Conservation (phyloP, 2,329 filamentous ascomycete species). For the Ophiosphaerella narmari region DNA sequence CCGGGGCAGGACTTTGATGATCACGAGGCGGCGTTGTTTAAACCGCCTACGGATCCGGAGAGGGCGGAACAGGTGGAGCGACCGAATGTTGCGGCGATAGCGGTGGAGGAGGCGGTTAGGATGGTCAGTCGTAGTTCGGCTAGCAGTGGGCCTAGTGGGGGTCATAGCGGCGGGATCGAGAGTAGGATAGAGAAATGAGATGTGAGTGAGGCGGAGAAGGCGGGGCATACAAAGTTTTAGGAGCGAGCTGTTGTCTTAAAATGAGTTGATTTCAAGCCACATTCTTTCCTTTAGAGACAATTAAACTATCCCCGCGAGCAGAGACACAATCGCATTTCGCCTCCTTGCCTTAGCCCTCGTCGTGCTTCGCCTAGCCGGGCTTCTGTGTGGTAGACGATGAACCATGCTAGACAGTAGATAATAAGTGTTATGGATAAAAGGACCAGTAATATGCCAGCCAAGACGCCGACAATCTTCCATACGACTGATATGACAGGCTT, state of each 20-base stretch:
- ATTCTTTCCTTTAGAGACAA: background rate
- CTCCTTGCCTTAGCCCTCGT: slow-evolving; percentile 26
- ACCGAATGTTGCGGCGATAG: slow-evolving; percentile 38
- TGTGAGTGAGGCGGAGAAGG: background rate
- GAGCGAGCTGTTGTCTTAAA: background rate
- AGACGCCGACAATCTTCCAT: slow-evolving; percentile 3
- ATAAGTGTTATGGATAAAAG: slow-evolving; percentile 26
- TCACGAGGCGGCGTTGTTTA: slow-evolving; percentile 39
- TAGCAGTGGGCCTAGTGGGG: background rate
- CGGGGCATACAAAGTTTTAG: background rate
- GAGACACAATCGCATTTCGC: slow-evolving; percentile 40
- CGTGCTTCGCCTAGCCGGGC: slow-evolving; percentile 29
- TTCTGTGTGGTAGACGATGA: slow-evolving; percentile 37
- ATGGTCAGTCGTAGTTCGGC: slow-evolving; percentile 10
- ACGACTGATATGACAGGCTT: slow-evolving; percentile 1
- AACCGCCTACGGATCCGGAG: slow-evolving; percentile 32
- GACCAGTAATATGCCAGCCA: slow-evolving; percentile 20
- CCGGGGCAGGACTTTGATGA: slow-evolving; percentile 48
- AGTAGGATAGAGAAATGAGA: background rate
- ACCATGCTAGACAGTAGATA: slow-evolving; percentile 33
- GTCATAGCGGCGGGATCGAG: background rate
- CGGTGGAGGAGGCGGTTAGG: slow-evolving; percentile 26
- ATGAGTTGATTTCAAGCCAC: background rate
- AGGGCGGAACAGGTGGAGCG: slow-evolving; percentile 33
- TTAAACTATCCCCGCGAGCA: slow-evolving; percentile 15